phyloP scores from a whole-genome alignment of 352 stramenopile genomes.

The Globisporangium barbulae region DNA sequence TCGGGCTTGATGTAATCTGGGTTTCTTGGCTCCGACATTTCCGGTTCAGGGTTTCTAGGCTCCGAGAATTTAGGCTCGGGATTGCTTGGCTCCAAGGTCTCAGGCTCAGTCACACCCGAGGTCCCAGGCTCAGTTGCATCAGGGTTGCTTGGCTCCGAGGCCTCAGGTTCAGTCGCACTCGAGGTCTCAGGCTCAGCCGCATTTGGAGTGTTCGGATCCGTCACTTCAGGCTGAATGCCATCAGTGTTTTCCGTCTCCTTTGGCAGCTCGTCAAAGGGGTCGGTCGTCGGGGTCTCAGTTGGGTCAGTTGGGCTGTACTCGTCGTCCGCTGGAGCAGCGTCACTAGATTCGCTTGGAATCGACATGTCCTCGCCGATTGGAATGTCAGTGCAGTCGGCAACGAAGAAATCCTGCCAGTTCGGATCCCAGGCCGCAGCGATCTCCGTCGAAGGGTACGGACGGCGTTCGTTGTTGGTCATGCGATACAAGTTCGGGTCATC shows the following conservation, averaged over 20 bases:
- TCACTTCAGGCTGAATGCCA: not conserved
- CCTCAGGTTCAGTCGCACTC: not conserved
- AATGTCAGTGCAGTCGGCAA: slow-evolving; percentile 14
- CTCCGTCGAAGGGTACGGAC: slow-evolving; percentile 4
- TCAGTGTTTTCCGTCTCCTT: not conserved
- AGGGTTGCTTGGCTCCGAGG: not conserved
- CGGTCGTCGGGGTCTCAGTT: not conserved
- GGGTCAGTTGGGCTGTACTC: slow-evolving; percentile 1
- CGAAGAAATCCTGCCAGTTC: slow-evolving; percentile 1
- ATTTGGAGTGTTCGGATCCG: not conserved
- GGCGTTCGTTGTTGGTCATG: slow-evolving; percentile 7
- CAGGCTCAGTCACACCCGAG: not conserved
- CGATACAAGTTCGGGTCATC: slow-evolving; percentile 10
- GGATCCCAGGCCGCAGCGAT: slow-evolving; percentile 11
- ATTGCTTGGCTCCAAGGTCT: not conserved
- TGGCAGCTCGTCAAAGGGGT: not conserved
- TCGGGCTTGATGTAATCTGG: not conserved
- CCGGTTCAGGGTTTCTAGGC: not conserved
- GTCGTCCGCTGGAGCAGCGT: not conserved
- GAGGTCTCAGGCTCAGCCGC: not conserved
- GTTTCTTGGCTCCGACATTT: not conserved
- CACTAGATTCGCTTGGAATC: not conserved
- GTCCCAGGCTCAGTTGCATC: not conserved
- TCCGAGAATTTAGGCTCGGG: not conserved
- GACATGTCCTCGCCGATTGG: slow-evolving; percentile 8